Base-by-base conservation (phyloP, 257 asterid species). In the Verbena officinalis region DNA sequence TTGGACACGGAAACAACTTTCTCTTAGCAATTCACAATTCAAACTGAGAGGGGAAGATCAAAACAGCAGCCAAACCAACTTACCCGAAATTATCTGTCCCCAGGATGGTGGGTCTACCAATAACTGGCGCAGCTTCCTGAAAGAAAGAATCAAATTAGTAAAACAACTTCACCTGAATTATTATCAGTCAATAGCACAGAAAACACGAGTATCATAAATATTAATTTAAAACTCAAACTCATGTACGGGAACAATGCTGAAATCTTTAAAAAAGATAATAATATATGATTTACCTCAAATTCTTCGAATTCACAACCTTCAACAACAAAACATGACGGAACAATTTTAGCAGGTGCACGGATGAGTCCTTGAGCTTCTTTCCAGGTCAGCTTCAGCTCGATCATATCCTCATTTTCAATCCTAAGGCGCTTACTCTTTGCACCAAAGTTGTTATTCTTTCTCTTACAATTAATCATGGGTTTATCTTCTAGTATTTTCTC, bases 291-390 rank as follows among this genome's bases (percentile, higher is more conserved):
- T 81, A 93, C 99, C 99, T 90, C 95, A 40, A 81, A 93, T 80
- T 90, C 99, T 81, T 93, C 99, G 64, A 93, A 67, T 69, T 88
- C 96, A 69, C 76, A 83, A 61, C 95, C 97, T 55, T 93, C 95
- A n/a, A 90, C 76, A 54, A 77, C 65, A 65, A 77, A 30, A 75
- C 82, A 60, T 46, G 85, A 75, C 21, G 95, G 91, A 67, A 75
- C 83, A 74, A 39, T 54, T 56, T 78, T 70, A 15, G 79, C 82
- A 75, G 90, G 87, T 16, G 87, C 83, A 13, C 97, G 96, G 73
- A 93, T 75, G 80, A 90, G 71, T 59, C 81, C 80, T 80, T 93
- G 99, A 75, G 95, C 96, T 86, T 86, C 84, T 58, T 73, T 77
- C 84, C 81, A 81, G n/a, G 96, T 84, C 78, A 93, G 75, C 67